These are phyloP conservation scores for Crithidia bombi DNA, from an alignment of 208 protist genomes.

Conservation along the genomic window DNA sequence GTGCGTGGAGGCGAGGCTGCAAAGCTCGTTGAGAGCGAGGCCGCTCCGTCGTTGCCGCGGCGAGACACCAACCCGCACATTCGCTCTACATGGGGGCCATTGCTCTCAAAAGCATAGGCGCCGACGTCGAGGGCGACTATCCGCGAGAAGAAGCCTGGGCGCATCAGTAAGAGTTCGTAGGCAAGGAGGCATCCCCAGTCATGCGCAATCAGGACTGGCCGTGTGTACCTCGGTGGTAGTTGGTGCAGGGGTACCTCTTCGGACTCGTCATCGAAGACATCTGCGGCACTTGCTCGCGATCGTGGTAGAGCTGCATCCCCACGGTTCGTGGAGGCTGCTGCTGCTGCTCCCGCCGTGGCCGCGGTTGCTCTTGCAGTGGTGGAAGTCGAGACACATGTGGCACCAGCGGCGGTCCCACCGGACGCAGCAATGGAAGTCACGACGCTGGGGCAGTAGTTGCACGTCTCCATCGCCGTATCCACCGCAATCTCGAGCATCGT, in stretches of 20 bases:
- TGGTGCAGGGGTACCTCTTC: conserved; percentile 40
- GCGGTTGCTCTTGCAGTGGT: neutral
- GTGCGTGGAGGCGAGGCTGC: neutral
- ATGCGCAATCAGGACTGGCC: conserved; percentile 68
- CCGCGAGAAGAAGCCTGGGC: conserved; percentile 59
- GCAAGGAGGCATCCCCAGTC: conserved; percentile 65
- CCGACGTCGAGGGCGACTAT: conserved; percentile 68
- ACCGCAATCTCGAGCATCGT: conserved; percentile 77
- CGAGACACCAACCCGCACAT: conserved; percentile 24
- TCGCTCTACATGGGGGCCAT: conserved; percentile 22
- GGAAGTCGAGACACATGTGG: neutral
- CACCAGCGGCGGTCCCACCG: neutral
- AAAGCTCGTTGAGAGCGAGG: neutral
- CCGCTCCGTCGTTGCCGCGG: neutral
- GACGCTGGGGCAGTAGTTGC: conserved; percentile 54
- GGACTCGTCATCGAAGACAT: neutral
- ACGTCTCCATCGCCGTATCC: conserved; percentile 67
- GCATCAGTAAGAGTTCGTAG: conserved; percentile 63
- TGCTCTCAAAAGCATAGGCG: conserved; percentile 32
- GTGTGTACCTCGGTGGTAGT: conserved; percentile 39
- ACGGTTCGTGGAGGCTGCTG: neutral
- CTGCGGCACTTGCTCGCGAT: neutral
- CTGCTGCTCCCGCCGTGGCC: neutral
- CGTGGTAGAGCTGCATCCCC: too few species aligned
- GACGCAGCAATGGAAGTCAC: conserved; percentile 12